phyloP scores from a whole-genome alignment of 306 rosid genomes.

The Glycine soja region DNA sequence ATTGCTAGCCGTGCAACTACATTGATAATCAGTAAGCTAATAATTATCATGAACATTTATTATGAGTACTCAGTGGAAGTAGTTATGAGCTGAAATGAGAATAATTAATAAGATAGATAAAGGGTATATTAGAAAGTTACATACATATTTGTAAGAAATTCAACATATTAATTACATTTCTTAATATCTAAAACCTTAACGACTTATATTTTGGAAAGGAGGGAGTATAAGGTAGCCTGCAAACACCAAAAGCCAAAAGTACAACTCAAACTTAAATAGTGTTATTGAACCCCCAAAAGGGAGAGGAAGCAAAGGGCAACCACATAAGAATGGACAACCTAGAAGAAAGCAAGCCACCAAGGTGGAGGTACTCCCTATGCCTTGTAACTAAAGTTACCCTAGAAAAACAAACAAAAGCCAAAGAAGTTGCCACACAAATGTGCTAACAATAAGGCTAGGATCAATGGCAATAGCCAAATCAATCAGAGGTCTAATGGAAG shows the following conservation, averaged over 20 bases:
- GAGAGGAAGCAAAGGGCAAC: slow-evolving; percentile 80
- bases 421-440: slow-evolving; percentile 77
- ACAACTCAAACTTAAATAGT: slow-evolving; percentile 85
- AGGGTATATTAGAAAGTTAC: no score
- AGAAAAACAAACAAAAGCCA: slow-evolving; percentile 92
- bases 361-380: slow-evolving; percentile 92
- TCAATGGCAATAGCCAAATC: slow-evolving; percentile 68
- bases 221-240: slow-evolving; percentile 75
- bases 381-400: slow-evolving; percentile 84
- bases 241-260: slow-evolving; percentile 86
- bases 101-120: no score
- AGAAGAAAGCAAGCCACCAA: slow-evolving; percentile 91
- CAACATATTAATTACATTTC: no score
- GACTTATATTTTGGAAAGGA: no score
- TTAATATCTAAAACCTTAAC: no score
- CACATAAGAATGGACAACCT: slow-evolving; percentile 84
- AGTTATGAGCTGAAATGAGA: no score
- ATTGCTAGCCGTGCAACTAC: no score
- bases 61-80: no score
- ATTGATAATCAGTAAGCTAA: no score
- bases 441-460: slow-evolving; percentile 75
- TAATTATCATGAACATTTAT: no score
- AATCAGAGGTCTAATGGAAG: slow-evolving; percentile 83
- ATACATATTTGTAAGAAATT: no score
- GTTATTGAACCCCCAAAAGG: slow-evolving; percentile 81